Evolutionary conservation across 768 basidiomycete species (phyloP).

Genomic region (Podaxis sp.): DNA sequence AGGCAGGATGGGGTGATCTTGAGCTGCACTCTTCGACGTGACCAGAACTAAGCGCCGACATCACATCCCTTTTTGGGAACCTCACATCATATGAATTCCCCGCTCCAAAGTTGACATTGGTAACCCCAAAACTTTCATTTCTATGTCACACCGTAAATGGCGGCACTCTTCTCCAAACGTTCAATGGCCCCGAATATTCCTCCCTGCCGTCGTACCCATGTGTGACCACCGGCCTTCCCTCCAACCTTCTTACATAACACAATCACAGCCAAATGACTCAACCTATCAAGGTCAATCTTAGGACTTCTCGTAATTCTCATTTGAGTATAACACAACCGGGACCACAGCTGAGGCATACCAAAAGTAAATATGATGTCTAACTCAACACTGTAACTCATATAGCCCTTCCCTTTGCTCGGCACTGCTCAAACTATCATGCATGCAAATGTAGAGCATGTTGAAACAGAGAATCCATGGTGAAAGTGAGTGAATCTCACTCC

Average conservation of each 20-base stretch:
- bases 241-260: too few species aligned
- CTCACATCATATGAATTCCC: neutral
- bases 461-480: neutral
- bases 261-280: neutral
- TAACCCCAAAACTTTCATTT: neutral
- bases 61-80: conserved; percentile 16
- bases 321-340: neutral
- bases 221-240: too few species aligned
- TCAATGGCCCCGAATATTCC: neutral
- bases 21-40: neutral
- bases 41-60: conserved; percentile 15
- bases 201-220: too few species aligned
- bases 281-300: neutral
- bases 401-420: neutral
- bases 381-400: neutral
- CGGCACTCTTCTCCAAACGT: neutral
- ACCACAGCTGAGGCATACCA: neutral
- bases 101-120: neutral
- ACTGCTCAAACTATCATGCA: neutral
- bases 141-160: neutral
- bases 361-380: neutral
- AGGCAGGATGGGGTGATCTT: conserved; percentile 1
- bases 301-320: neutral
- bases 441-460: neutral
- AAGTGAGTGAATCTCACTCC: neutral